phyloP scores from a whole-genome alignment of 768 basidiomycete species.

The Naganishia randhawae region DNA sequence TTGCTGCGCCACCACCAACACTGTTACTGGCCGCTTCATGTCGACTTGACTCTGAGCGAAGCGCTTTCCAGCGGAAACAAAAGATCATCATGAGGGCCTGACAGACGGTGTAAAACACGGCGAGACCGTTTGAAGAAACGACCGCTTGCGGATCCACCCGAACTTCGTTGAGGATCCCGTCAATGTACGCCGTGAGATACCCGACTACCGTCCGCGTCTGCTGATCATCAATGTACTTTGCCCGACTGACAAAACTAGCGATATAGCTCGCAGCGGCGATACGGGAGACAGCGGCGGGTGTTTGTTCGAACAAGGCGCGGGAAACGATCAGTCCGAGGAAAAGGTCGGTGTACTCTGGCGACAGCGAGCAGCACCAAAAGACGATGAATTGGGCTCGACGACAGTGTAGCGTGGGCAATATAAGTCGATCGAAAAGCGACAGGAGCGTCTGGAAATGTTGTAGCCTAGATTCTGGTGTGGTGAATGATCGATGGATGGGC shows the following conservation, averaged over 20 bases:
- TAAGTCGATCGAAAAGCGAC: conserved; percentile 86
- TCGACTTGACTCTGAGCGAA: conserved; percentile 55
- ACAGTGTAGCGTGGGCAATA: conserved; percentile 92
- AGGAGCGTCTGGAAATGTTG: conserved; percentile 81
- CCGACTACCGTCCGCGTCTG: conserved; percentile 68
- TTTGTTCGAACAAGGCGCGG: conserved; percentile 66
- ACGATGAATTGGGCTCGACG: conserved; percentile 95
- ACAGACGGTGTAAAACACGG: conserved; percentile 83
- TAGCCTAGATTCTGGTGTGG: conserved; percentile 40
- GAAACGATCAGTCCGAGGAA: conserved; percentile 94
- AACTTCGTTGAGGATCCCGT: conserved; percentile 65
- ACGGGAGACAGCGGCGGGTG: conserved; percentile 67
- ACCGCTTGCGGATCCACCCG: conserved; percentile 30
- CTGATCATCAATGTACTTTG: conserved; percentile 73
- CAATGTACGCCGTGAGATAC: conserved; percentile 82
- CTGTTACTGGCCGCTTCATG: conserved; percentile 54
- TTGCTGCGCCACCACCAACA: conserved; percentile 51
- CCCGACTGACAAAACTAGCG: conserved; percentile 84
- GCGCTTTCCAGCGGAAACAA: conserved; percentile 93
- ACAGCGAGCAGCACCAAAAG: conserved; percentile 91
- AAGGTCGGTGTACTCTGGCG: conserved; percentile 80
- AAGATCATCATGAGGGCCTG: conserved; percentile 95
- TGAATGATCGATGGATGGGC: conserved; percentile 25
- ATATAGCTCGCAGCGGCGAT: conserved; percentile 92
- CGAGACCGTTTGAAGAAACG: conserved; percentile 56